Evolutionary conservation across 2,329 filamentous ascomycete genomes (phyloP).

Genomic region (Diaporthe ilicicola): DNA sequence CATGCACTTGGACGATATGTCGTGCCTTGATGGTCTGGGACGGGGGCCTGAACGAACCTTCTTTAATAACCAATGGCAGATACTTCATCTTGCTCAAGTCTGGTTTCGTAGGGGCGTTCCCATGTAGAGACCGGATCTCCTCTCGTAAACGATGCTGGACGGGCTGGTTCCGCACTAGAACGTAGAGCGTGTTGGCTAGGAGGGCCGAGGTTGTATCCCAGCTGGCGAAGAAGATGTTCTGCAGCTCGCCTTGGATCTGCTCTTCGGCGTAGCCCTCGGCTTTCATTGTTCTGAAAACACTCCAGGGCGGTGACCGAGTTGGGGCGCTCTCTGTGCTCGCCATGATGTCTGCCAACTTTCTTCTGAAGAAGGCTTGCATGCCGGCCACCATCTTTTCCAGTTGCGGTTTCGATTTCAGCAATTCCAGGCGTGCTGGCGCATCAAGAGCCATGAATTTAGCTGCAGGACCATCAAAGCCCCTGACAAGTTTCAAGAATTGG

Average conservation of each 20-base stretch:
- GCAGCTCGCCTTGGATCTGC: conserved; percentile 29
- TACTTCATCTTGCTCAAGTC: conserved; percentile 22
- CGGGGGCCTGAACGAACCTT: conserved; percentile 11
- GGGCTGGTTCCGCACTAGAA: conserved; percentile 9
- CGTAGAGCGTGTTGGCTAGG: conserved; percentile 28
- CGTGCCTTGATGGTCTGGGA: background rate
- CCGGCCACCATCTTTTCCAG: conserved; percentile 25
- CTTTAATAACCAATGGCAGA: conserved; percentile 24
- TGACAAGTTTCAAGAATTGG: conserved; percentile 26
- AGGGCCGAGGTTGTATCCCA: conserved; percentile 31
- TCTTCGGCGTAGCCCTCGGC: conserved; percentile 7
- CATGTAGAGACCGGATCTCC: conserved; percentile 21
- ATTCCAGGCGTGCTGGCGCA: conserved; percentile 16
- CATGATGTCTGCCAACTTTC: conserved; percentile 25
- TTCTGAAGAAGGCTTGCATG: conserved; percentile 31
- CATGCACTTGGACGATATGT: background rate
- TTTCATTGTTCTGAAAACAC: conserved; percentile 30
- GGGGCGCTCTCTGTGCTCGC: background rate
- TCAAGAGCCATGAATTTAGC: conserved; percentile 29
- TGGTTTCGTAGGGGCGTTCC: background rate
- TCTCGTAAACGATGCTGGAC: conserved; percentile 19
- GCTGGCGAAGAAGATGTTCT: conserved; percentile 34
- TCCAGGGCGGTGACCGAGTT: background rate
- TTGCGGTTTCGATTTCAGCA: conserved; percentile 5
- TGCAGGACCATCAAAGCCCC: conserved; percentile 28